These are phyloP conservation scores for Paspalum vaginatum DNA, from an alignment of 176 grass and related monocot genomes.

Conservation along the genomic window DNA sequence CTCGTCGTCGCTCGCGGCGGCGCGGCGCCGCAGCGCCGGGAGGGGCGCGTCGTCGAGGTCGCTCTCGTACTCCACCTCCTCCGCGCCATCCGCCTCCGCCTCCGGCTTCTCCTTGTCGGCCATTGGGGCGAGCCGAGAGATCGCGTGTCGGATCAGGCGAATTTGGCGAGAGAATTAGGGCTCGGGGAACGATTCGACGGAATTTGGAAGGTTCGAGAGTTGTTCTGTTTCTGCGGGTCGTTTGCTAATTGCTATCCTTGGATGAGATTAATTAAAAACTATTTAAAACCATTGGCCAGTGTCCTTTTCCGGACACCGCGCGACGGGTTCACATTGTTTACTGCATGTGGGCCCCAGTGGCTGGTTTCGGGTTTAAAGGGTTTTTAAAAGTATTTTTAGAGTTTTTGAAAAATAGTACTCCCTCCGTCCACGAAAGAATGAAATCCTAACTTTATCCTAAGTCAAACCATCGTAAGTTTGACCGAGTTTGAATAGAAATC, in stretches of 20 bases:
- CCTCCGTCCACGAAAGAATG: too few species aligned
- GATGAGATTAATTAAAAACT: constrained; percentile 8
- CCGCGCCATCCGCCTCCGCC: constrained; percentile 2
- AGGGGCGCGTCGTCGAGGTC: constrained; percentile 89
- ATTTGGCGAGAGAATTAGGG: constrained; percentile 30
- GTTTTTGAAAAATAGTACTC: too few species aligned
- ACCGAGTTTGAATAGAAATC: too few species aligned
- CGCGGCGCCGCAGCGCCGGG: constrained; percentile 65
- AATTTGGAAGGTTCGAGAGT: constrained; percentile 52
- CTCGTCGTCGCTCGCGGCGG: constrained; percentile 87
- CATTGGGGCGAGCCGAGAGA: constrained; percentile 42
- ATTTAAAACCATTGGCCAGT: constrained; percentile 6
- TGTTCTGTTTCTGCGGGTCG: constrained; percentile 6
- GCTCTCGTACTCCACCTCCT: constrained; percentile 75
- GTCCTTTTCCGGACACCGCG: background rate
- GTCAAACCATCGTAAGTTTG: too few species aligned
- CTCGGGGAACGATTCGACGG: constrained; percentile 26
- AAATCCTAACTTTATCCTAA: too few species aligned
- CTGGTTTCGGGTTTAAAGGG: too few species aligned
- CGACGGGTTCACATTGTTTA: background rate
- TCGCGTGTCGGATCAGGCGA: constrained; percentile 26
- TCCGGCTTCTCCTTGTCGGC: constrained; percentile 46
- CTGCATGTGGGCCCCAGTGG: background rate
- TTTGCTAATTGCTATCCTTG: constrained; percentile 13
- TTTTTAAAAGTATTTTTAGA: too few species aligned